Conservation (phyloP, 768 basidiomycete species). For the Tephrocybe sp. region DNA sequence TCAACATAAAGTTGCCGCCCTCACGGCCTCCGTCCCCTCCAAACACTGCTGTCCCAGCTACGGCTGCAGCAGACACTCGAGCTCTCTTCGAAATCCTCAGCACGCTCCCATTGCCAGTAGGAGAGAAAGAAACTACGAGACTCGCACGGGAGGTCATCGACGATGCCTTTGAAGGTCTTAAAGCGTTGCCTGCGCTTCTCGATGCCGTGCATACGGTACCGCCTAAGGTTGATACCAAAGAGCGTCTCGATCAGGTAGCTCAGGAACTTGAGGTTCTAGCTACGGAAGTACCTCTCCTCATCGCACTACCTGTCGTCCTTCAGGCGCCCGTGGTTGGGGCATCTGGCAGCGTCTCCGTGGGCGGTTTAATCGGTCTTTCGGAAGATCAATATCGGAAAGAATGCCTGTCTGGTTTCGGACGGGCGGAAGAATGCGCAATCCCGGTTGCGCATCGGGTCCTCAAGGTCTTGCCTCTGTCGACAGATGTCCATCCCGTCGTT, state of each 20-base stretch:
- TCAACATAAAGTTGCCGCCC: constrained; percentile 65
- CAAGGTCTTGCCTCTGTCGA: constrained; percentile 41
- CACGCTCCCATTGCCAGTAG: constrained; percentile 58
- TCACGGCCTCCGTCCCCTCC: constrained; percentile 72
- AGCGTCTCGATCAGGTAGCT: constrained; percentile 28
- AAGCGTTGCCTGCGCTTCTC: constrained; percentile 55
- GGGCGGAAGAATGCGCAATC: constrained; percentile 72
- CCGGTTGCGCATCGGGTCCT: constrained; percentile 59
- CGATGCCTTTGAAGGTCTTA: constrained; percentile 70
- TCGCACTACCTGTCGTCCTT: constrained; percentile 70
- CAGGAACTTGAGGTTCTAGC: constrained; percentile 54
- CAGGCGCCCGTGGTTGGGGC: constrained; percentile 44
- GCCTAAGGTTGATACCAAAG: constrained; percentile 18
- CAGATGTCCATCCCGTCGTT: constrained; percentile 32
- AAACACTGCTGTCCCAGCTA: constrained; percentile 30
- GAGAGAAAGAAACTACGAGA: constrained; percentile 44
- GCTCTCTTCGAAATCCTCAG: constrained; percentile 62
- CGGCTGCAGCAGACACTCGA: constrained; percentile 57
- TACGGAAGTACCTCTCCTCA: constrained; percentile 68
- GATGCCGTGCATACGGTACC: constrained; percentile 40
- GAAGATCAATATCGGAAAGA: constrained; percentile 67
- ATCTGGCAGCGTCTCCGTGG: constrained; percentile 40
- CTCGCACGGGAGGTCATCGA: constrained; percentile 81
- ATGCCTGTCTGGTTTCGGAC: constrained; percentile 72
- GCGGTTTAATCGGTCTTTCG: constrained; percentile 54